Evolutionary conservation across 768 basidiomycete species (phyloP), one percentile per base, ranked within the genome.

Genomic region (Rhizopogon vulgaris): DNA sequence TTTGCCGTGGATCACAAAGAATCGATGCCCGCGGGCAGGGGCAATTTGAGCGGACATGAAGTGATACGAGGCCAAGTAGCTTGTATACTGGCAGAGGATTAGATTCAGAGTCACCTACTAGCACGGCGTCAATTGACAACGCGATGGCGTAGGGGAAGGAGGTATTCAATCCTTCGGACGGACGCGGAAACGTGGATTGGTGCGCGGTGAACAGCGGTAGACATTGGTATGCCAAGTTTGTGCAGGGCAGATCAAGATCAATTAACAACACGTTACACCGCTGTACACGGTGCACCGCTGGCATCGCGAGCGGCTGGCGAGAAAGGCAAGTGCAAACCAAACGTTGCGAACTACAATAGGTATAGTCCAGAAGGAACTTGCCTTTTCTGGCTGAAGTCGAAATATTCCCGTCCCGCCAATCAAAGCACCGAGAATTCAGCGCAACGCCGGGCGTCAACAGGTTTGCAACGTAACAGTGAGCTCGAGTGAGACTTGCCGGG

Each of bases 11-110:
- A 50, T 12, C 58, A 57, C 52, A 49, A 49, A 39, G 5, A 52
- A 54, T 60, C 53, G 45, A 51, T 53, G 53, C 58, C 64, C 62
- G 66, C 64, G 63, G 49, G 63, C 55, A 10, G 41, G 55, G 43
- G 49, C 9, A 39, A 56, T 48, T 54, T 59, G 58, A 54, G 63
- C 68, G 66, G 66, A 67, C 56, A 69, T 69, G 67, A 67, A 56
- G 38, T 52, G 56, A 54, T 47, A 51, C 28, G 28, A 28, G 41
- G 49, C 34, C 18, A 41, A 43, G 38, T 58, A 4, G 15, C 39
- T 39, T 49, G 15, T 27, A 45, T 39, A 38, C 37, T 55, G 18
- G 51, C 22, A 38, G 14, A 48, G 28, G 30, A 46, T 48, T 25
- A 51, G 32, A 45, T 32, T 22, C 30, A 46, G 45, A 46, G 10